Evolutionary conservation across 441 rosid species (phyloP).

Genomic region (Omphalea diandra): DNA sequence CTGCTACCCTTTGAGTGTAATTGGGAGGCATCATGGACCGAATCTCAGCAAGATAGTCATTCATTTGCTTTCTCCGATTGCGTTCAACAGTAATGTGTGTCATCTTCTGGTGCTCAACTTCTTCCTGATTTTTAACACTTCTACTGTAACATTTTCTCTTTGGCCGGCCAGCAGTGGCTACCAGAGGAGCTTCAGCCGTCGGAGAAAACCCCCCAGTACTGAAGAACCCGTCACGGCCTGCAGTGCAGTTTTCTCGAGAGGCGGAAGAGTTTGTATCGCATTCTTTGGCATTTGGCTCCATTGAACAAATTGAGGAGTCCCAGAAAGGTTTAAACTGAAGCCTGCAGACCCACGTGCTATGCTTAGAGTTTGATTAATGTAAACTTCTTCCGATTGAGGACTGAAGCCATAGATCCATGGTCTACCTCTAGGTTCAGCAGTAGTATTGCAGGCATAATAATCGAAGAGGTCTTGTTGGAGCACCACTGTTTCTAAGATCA

Average conservation of each 20-base stretch:
- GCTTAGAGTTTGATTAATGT: no score
- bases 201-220: constrained; percentile 8
- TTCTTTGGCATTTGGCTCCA: constrained; percentile 3
- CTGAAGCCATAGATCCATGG: neutral
- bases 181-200: constrained; percentile 12
- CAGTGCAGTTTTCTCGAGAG: constrained; percentile 20
- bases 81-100: constrained; percentile 65
- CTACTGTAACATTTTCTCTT: constrained; percentile 42
- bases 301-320: neutral
- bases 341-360: no score
- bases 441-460: constrained; percentile 10
- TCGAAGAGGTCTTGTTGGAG: constrained; percentile 36
- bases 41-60: constrained; percentile 47
- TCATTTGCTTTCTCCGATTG: constrained; percentile 66
- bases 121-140: constrained; percentile 37
- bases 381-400: no score
- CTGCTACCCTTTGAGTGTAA: constrained; percentile 51
- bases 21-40: constrained; percentile 54
- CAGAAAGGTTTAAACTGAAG: no score
- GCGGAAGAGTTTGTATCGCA: constrained; percentile 21
- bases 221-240: constrained; percentile 7
- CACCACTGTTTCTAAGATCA: constrained; percentile 41
- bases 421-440: neutral
- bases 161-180: constrained; percentile 21
- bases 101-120: constrained; percentile 56